Base-by-base conservation (phyloP, 2,329 filamentous ascomycete species). In the Mycosphaerella arachidis region DNA sequence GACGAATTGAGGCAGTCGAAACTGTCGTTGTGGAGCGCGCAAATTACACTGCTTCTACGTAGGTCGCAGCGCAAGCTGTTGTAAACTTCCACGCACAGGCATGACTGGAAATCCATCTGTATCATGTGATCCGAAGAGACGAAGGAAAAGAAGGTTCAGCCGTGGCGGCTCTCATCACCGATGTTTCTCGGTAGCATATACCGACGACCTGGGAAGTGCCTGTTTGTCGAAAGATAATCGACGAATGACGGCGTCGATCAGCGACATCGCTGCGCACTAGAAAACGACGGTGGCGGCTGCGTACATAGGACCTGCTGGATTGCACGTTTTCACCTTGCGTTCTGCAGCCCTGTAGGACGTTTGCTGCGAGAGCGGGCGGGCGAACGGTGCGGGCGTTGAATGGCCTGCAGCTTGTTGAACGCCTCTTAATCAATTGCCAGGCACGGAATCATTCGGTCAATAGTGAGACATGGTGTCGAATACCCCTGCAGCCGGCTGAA, bases 291-390 rank as follows among this genome's bases (percentile, higher is more conserved):
- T 4, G 31, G 31, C 31, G 31, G 31, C 31, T 35, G 31, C 31
- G 31, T 35, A 35, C 31, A 35, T 8, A 35, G 18, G 37, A 18
- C 18, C 48, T 53, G 57, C 50, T 29, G 50, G 53, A 50, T 54
- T 53, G 48, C 51, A 48, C 31, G 18, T 50, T 46, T 27, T 60
- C 54, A 53, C 58, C 53, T 55, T 46, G 31, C 18, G 27, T 13
- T 55, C 45, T 57, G 55, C 59, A 61, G 55, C 51, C 59, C 53
- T 61, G 53, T 31, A 12, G 29, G 51, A 48, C 40, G 56, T 51
- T 50, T 54, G 59, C 59, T 61, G 59, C 59, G 55, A 4, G 3
- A 53, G 40, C 50, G 51, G 56, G 30, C 56, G 56, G 56, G 50
- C 55, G 59, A 57, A 57, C 59, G 52, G 30, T 35, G 43, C 18